Base-by-base conservation (phyloP, 768 basidiomycete genomes). In the Naganishia vaughanmartiniae region DNA sequence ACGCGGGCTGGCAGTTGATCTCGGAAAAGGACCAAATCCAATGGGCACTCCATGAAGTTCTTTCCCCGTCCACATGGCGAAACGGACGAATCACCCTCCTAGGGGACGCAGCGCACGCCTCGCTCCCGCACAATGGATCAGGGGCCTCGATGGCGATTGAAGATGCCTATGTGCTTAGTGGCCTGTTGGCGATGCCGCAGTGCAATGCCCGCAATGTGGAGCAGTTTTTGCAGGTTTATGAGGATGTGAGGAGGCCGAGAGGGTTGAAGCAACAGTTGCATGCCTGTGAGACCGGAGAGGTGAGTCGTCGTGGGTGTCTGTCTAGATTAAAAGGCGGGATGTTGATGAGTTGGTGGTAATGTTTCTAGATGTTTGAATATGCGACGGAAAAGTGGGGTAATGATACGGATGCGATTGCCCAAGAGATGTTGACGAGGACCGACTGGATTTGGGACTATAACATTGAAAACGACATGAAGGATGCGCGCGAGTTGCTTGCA, bases 401-500 rank as follows among this genome's bases (percentile, higher is more conserved):
- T 5, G 69, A 70, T 56, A 56, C 54, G 5, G 51, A 42, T 26
- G 53, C 53, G 58, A 70, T 70, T 28, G 69, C 63, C 26, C 36
- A 70, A 28, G 69, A 70, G 34, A 65, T 70, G 69, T 53, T 66
- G 53, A 55, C 60, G 33, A 30, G 69, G 28, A 54, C 54, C 19
- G 69, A 70, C 45, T 70, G 69, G 69, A 70, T 70, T 28, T 70
- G 69, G 69, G 69, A 70, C 54, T 65, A 63, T 34, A 31, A 60
- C n/a, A 66, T 70, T n/a, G 48, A 53, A 28, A 24, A 55, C 10
- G 51, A 54, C n/a, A 21, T 70, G 36, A 54, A 63, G 51, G 69
- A 70, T 4, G 60, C 69, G 5, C 34, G 26, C 11, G 57, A 36
- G 19, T 28, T 34, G 34, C 34, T 58, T n/a, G 39, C n/a, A n/a